phyloP scores from a whole-genome alignment of 2,329 filamentous ascomycete genomes.

The Tolypocladium inflatum region DNA sequence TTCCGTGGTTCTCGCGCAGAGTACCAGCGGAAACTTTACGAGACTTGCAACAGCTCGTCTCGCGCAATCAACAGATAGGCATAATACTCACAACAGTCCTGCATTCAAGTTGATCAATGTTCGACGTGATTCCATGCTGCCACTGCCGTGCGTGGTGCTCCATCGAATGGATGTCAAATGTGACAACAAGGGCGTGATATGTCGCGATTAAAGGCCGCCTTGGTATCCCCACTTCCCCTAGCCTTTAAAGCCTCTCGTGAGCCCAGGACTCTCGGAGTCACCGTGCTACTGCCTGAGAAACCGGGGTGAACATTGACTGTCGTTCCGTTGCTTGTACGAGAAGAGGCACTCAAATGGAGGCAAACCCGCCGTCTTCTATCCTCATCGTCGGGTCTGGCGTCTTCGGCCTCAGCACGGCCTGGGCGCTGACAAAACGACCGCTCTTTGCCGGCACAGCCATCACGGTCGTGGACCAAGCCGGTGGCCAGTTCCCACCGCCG shows the following conservation, averaged over 20 bases:
- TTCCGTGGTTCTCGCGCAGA: background rate
- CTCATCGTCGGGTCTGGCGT: slow-evolving; percentile 62
- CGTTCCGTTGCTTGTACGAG: background rate
- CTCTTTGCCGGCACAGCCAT: slow-evolving; percentile 43
- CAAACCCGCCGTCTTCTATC: slow-evolving; percentile 35
- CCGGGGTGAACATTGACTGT: background rate
- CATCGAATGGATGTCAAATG: background rate
- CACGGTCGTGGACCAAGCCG: slow-evolving; percentile 49
- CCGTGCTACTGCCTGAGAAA: background rate
- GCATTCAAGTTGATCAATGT: background rate
- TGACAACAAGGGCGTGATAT: background rate
- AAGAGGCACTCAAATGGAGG: slow-evolving; percentile 14
- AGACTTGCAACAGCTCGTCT: background rate
- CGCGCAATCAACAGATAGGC: background rate
- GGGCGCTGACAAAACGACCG: slow-evolving; percentile 56
- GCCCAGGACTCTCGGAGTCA: background rate
- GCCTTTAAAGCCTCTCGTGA: background rate
- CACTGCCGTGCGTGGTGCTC: background rate
- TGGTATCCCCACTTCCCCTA: background rate
- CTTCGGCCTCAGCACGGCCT: slow-evolving; percentile 53
- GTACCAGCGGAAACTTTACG: background rate
- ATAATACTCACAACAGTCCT: background rate
- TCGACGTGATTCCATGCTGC: background rate
- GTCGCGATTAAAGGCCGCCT: background rate
- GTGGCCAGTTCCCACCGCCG: slow-evolving; percentile 46